Base-by-base conservation (phyloP, 1,284 basidiomycete genomes). In the Cutaneotrichosporon arboriforme region DNA sequence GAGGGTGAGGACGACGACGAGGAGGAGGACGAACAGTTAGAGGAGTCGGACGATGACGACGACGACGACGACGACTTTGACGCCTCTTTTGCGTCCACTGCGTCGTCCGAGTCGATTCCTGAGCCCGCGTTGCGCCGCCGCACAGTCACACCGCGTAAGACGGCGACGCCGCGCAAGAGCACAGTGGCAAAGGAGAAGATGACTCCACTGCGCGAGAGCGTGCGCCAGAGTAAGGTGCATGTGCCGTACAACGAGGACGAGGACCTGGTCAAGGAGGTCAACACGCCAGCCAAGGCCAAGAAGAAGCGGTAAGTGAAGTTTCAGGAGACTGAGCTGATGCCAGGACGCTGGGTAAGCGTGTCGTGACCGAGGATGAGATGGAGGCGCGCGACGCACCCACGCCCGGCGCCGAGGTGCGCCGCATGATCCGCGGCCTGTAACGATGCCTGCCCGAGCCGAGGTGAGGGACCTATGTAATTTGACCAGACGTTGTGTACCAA, bases 321-420 rank as follows among this genome's bases (percentile, higher is more conserved):
- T 51, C n/a, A n/a, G n/a, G n/a, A n/a, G 40, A 44, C 41, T 5
- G 7, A 31, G 26, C 26, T 34, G 46, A 26, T 35, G 18, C 2
- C 46, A 80, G 78, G 53, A 73, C 76, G 43, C 66, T 80, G 21
- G 77, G 77, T 15, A 79, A 74, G 65, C 50, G 46, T 12, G 66
- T 78, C 12, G 60, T 77, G 14, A 79, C 75, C 5, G 79, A 78
- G 51, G 78, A 79, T 42, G 76, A 78, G 48, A 78, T 79, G 13
- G 40, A 33, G 49, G 72, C 73, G 48, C 39, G 39, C 23, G 68
- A 64, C 4, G 63, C 66, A 18, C 49, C 59, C 5, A 51, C 52
- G n/a, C 42, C 50, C 13, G 58, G 62, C 55, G 65, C 64, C 4
- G 66, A 74, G 40, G 65, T 74, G 31, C 65, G 65, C 39, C 55